phyloP scores from a whole-genome alignment of 139 green algal genomes.

The Gonium pectorale region DNA sequence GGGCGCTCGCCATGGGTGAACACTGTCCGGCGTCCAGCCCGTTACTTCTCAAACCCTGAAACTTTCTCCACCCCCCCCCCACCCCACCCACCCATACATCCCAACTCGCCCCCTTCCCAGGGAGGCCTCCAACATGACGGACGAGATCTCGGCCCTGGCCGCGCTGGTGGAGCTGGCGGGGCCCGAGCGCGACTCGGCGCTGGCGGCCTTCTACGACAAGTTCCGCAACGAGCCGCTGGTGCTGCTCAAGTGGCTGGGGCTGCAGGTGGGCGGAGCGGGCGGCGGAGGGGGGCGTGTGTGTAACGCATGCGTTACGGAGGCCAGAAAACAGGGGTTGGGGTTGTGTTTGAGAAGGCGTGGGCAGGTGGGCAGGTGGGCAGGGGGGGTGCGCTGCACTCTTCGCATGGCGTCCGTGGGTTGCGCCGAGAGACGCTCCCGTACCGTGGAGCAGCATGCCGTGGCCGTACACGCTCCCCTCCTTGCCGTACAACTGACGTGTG shows the following conservation, averaged over 20 bases:
- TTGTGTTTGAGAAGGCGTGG: too few relatives aligned
- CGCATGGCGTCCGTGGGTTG: too few relatives aligned
- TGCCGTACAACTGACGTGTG: too few relatives aligned
- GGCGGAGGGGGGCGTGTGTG: not conserved
- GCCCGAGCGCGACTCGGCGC: constrained; percentile 64
- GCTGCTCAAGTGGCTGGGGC: constrained; percentile 92
- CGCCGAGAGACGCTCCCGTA: too few relatives aligned
- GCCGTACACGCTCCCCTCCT: too few relatives aligned
- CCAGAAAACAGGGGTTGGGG: too few relatives aligned
- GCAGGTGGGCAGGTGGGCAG: too few relatives aligned
- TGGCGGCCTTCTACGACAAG: constrained; percentile 76
- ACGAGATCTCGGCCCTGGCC: constrained; percentile 86
- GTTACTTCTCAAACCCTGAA: too few relatives aligned
- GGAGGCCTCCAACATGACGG: constrained; percentile 97
- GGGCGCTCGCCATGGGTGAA: too few relatives aligned
- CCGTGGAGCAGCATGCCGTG: too few relatives aligned
- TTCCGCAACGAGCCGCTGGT: constrained; percentile 92
- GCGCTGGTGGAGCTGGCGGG: constrained; percentile 71
- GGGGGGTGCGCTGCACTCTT: too few relatives aligned
- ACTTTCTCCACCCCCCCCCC: not conserved
- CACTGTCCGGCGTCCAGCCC: too few relatives aligned
- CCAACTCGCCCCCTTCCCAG: constrained; percentile 24
- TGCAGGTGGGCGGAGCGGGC: constrained; percentile 65
- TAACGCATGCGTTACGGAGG: not conserved
- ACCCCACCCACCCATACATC: not conserved